These are phyloP conservation scores for Hygrophorus pudorinus DNA, from an alignment of 768 basidiomycete species.

Conservation along the genomic window DNA sequence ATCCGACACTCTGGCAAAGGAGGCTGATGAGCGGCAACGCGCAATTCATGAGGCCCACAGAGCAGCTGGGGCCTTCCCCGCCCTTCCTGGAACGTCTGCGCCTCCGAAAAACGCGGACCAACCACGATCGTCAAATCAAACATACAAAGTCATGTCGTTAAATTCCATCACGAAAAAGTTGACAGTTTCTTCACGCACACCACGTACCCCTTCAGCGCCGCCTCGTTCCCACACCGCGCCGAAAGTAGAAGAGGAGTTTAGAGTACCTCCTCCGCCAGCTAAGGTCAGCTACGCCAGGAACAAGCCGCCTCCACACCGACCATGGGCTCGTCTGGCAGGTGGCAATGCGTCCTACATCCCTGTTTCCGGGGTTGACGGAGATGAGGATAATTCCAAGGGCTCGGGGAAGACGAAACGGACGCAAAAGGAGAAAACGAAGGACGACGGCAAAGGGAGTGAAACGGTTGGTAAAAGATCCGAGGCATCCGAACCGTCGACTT, in stretches of 20 bases:
- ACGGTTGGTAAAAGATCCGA: neutral
- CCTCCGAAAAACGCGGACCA: slow-evolving; percentile 6
- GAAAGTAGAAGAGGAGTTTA: slow-evolving; percentile 25
- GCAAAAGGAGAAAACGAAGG: slow-evolving; percentile 4
- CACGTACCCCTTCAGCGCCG: slow-evolving; percentile 23
- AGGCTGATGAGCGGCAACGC: slow-evolving; percentile 38
- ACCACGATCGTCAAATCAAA: slow-evolving; percentile 22
- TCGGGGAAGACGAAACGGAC: slow-evolving; percentile 1
- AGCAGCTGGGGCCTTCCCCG: slow-evolving; percentile 55
- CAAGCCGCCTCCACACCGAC: slow-evolving; percentile 19
- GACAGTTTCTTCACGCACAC: slow-evolving; percentile 41
- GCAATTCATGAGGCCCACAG: slow-evolving; percentile 36
- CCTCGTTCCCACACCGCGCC: slow-evolving; percentile 26
- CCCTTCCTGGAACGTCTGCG: slow-evolving; percentile 23
- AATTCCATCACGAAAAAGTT: slow-evolving; percentile 40
- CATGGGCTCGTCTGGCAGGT: slow-evolving; percentile 34
- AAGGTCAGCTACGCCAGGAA: slow-evolving; percentile 27
- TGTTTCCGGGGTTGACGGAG: slow-evolving; percentile 8
- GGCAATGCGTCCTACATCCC: slow-evolving; percentile 28
- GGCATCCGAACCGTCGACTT: neutral
- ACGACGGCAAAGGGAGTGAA: neutral
- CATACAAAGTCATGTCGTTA: slow-evolving; percentile 53
- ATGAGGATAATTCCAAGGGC: slow-evolving; percentile 1
- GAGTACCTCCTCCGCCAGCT: slow-evolving; percentile 28
- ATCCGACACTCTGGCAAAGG: slow-evolving; percentile 30